Conservation (phyloP, 2,329 filamentous ascomycete species). For the Monosporascus ibericus region DNA sequence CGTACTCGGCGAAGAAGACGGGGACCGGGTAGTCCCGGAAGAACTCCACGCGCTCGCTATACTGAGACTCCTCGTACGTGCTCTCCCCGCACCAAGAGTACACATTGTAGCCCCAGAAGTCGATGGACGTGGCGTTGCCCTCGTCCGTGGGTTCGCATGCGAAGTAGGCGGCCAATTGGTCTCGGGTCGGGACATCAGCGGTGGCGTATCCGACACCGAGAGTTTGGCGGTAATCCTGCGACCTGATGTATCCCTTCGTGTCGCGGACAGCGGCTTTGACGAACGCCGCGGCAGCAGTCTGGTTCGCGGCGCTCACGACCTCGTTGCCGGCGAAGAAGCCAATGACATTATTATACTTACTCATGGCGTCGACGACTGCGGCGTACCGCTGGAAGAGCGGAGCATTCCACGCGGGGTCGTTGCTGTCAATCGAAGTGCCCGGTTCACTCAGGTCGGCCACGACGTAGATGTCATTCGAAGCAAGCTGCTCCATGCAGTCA, state of each 20-base stretch:
- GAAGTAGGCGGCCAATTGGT: conserved; percentile 83
- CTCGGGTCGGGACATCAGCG: conserved; percentile 79
- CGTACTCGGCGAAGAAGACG: conserved; percentile 98
- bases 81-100: conserved; percentile 98
- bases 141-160: conserved; percentile 67
- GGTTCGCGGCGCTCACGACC: conserved; percentile 82
- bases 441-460: conserved; percentile 87
- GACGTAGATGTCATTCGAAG: conserved; percentile 87
- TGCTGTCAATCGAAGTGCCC: conserved; percentile 74
- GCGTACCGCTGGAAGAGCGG: conserved; percentile 77
- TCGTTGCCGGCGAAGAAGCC: conserved; percentile 99
- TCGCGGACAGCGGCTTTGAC: conserved; percentile 98
- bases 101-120: conserved; percentile 99
- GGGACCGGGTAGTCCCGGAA: conserved; percentile 87
- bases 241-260: conserved; percentile 88
- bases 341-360: conserved; percentile 81
- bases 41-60: conserved; percentile 74
- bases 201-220: conserved; percentile 94
- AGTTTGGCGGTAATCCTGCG: conserved; percentile 61
- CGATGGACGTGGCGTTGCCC: conserved; percentile 52
- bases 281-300: conserved; percentile 84
- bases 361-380: conserved; percentile 72
- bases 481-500: conserved; percentile 76
- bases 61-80: conserved; percentile 70
- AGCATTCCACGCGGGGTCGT: conserved; percentile 71